Evolutionary conservation across 192 early-diverging fungal genomes (phyloP), one percentile per base, ranked within the genome.

Genomic region (Phycomyces nitens): DNA sequence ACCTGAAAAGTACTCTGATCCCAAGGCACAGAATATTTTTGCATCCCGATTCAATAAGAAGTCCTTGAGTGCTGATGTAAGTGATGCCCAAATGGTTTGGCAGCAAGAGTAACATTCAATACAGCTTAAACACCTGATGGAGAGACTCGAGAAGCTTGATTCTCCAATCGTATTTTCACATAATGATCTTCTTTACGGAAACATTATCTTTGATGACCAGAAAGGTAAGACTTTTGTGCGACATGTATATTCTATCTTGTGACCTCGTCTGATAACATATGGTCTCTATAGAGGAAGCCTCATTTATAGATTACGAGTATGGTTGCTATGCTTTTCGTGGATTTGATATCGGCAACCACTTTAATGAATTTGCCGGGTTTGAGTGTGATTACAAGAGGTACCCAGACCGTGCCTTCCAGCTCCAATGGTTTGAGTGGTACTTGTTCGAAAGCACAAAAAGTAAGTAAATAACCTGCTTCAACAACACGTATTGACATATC

Each of bases 291-390:
- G 78, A 88, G 55, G 72, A 80, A 26, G 86, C 86, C 7, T 79
- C 78, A 50, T 95, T 94, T 71, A 98, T 96, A 62, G 94, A 98
- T 73, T 94, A 95, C 67, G 95, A 98, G 62, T 98, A 98, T 69
- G 94, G 89, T 1, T 84, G 76, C 8, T 89, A 90, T 72, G 86
- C 84, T 24, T 91, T 85, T 71, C 84, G 94, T 43, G 94, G 86
- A 2, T 98, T 97, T 74, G 96, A 98, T 70, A 94, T 98, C 61
- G 94, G 86, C 43, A 98, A 98, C 70, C 94, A 97, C 75, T 98
- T 96, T 69, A 91, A 90, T 74, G 96, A 98, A 68, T 90, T 84
- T 70, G 92, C 89, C n/a, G 93, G 94, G 5, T 98, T 97, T 71
- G 96, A 98, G 60, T 98, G 96, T 76, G 91, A 98, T 54, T 98